Base-by-base conservation (phyloP, 768 basidiomycete genomes). In the Suillus hirtellus region DNA sequence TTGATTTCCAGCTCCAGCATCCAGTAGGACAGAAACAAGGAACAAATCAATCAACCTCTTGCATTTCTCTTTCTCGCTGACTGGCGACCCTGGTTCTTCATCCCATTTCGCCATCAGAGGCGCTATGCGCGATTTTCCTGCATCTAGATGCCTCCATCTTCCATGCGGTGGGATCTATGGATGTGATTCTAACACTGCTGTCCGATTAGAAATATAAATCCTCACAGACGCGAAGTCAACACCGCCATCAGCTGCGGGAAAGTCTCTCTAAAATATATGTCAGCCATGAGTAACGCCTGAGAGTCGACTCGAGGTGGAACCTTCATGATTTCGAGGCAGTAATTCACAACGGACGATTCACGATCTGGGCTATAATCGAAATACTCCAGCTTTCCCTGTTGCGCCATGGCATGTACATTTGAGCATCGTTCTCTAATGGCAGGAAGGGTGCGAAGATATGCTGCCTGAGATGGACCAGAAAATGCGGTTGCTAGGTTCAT, bases 391-490 rank as follows among this genome's bases (percentile, higher is more conserved):
- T 89, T 85, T 59, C 87, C 89, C 65, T 83, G 71, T 73, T 85
- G 78, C 14, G 93, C 95, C 21, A 96, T 87, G 35, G 86, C 83
- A 73, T 90, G 87, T 40, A 99, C 93, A 47, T 83, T 83, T 12
- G 76, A 72, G 75, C 95, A 99, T 49, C 93, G 84, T 69, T 95
- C 89, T 53, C 96, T 86, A 69, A 98, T 94, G n/a, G 95, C 86
- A 17, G 93, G 90, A 3, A 97, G 82, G 0, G 92, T 94, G 38
- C 90, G 88, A 50, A 97, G 85, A 71, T 95, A 96, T 6, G 76
- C 78, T 31, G 88, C 86, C 44, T 65, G 69, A 19, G 60, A 61
- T 60, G 24, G 49, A 27, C 37, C 8, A 24, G 46, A 38, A 24
- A 52, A 59, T 53, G n/a, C 42, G 15, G 49, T 10, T 38, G 31